phyloP scores from a whole-genome alignment of 2,329 filamentous ascomycete species.

The Trichoderma arundinaceum region DNA sequence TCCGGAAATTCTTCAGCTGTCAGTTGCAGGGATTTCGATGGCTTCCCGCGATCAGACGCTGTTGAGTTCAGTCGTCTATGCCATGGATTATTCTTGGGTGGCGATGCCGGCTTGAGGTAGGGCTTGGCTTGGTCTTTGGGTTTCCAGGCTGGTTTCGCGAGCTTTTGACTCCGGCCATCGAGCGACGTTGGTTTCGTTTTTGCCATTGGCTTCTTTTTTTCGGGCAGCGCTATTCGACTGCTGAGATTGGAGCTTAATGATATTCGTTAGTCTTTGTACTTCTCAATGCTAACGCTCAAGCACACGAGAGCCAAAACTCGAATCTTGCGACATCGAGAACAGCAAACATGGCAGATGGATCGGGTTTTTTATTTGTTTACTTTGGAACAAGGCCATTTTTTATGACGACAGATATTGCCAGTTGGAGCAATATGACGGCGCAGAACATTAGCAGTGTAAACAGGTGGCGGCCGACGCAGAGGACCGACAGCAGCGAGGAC shows the following conservation, averaged over 20 bases:
- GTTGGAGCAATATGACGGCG: neutral
- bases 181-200: constrained; percentile 39
- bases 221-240: constrained; percentile 6
- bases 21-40: neutral
- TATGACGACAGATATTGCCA: constrained; percentile 5
- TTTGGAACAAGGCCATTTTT: constrained; percentile 18
- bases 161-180: constrained; percentile 37
- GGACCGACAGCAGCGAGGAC: neutral
- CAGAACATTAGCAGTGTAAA: constrained; percentile 17
- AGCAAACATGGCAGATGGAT: neutral
- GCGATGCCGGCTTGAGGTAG: constrained; percentile 43
- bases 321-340: neutral
- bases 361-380: neutral
- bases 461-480: constrained; percentile 12
- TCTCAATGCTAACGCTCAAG: neutral
- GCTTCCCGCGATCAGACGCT: neutral
- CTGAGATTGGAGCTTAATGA: neutral
- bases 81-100: constrained; percentile 46
- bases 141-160: constrained; percentile 27
- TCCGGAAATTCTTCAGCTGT: constrained; percentile 35
- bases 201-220: neutral
- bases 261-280: neutral
- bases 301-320: neutral
- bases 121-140: constrained; percentile 23
- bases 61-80: constrained; percentile 12